Evolutionary conservation across 352 stramenopile species (phyloP).

Genomic region (Phytopythium kandeliae): DNA sequence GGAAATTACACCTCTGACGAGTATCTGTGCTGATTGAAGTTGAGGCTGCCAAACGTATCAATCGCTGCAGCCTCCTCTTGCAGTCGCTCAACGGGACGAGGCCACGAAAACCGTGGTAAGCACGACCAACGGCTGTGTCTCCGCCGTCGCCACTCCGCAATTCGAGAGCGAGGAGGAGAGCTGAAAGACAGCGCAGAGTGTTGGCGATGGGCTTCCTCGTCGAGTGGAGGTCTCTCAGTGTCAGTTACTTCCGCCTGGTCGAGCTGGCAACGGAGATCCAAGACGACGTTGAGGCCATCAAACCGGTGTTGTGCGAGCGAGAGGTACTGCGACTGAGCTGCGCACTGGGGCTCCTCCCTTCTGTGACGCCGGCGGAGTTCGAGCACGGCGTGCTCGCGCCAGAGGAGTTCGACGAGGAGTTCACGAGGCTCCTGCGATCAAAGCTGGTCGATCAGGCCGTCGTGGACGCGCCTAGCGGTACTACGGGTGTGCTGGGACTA

Average conservation of each 20-base stretch:
- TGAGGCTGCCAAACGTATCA: too few relatives aligned
- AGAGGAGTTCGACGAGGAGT: slow-evolving; percentile 50
- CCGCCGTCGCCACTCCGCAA: too few relatives aligned
- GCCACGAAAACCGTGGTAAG: too few relatives aligned
- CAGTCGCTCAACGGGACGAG: too few relatives aligned
- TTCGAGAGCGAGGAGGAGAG: too few relatives aligned
- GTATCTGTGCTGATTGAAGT: too few relatives aligned
- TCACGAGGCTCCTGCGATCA: slow-evolving; percentile 42
- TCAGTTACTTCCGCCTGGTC: neutral
- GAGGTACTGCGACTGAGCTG: slow-evolving; percentile 65
- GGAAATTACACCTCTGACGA: too few relatives aligned
- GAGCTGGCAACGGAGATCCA: neutral
- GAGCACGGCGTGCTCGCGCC: slow-evolving; percentile 35
- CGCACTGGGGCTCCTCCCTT: slow-evolving; percentile 40
- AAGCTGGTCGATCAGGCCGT: neutral
- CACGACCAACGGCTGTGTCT: too few relatives aligned
- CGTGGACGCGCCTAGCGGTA: slow-evolving; percentile 19
- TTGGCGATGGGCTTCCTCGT: too few relatives aligned
- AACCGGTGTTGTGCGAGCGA: slow-evolving; percentile 64
- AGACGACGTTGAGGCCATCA: slow-evolving; percentile 60
- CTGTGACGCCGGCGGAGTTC: slow-evolving; percentile 40
- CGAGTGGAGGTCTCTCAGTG: too few relatives aligned
- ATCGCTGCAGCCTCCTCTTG: too few relatives aligned
- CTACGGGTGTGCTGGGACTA: slow-evolving; percentile 37
- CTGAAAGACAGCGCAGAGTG: too few relatives aligned